Evolutionary conservation across 345 rosid genomes (phyloP), one percentile per base, ranked within the genome.

Genomic region (Rhodamnia argentea): DNA sequence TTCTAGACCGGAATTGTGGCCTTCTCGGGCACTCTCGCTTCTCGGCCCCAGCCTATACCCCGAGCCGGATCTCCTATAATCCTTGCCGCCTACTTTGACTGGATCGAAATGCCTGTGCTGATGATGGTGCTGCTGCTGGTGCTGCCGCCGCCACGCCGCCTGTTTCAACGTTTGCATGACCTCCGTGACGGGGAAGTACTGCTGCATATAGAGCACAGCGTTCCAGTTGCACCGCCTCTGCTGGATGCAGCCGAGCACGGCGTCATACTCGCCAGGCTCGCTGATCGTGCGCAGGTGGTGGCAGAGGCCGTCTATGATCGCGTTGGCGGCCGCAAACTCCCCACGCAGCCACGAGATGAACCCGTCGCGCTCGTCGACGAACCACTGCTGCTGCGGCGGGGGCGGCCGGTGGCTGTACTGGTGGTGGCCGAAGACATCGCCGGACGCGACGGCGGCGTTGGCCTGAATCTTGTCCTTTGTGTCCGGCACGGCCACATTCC

Each of bases 251-350:
- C 90, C 91, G 37, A 93, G 70, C 78, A 91, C 98, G 0, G 84
- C 23, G 12, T 94, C 98, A 83, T 97, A 95, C 83, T 97, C 99
- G 7, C 96, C 94, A 0, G 92, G 93, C 55, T 93, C 98, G 9
- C 98, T 97, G 5, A 93, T 88, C 2, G 92, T 86, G 14, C 90
- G 85, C 82, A 97, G 85, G 87, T 97, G 99, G 8, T 93, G 93
- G 82, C 95, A 93, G 29, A 97, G 93, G 13, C 92, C 89, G 87
- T 96, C 97, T 57, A 97, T 95, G 8, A 96, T 96, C 11, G 98
- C 96, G 84, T 97, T 97, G 83, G 99, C 96, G 2, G 99, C 98
- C 2, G 99, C 99, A 13, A 97, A 96, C 88, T 97, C 99, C 75
- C 96, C 92, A 18, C 97, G 92, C 83, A 97, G 84, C 99, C 99